These are phyloP conservation scores for Entoloma clypeatum DNA, from an alignment of 1,284 basidiomycete species.

Conservation along the genomic window DNA sequence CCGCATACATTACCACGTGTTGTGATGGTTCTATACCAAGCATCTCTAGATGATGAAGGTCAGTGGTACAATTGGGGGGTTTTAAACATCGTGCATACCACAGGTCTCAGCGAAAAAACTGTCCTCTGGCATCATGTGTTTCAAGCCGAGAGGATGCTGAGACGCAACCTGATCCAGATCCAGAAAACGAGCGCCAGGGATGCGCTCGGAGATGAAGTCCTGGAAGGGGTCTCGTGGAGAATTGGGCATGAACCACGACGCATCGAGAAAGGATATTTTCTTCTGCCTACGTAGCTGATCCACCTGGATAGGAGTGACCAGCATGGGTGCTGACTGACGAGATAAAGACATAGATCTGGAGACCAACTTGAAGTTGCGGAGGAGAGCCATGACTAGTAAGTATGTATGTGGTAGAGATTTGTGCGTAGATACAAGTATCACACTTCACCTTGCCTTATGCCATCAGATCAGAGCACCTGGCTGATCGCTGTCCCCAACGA, in stretches of 20 bases:
- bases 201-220: slow-evolving; percentile 66
- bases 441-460: slow-evolving; percentile 26
- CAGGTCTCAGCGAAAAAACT: slow-evolving; percentile 78
- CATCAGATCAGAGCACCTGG: slow-evolving; percentile 85
- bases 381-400: slow-evolving; percentile 6
- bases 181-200: slow-evolving; percentile 76
- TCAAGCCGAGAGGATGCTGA: slow-evolving; percentile 68
- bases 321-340: slow-evolving; percentile 37
- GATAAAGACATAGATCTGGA: background rate
- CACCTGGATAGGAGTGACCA: slow-evolving; percentile 51
- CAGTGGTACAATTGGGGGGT: background rate
- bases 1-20: slow-evolving; percentile 77
- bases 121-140: slow-evolving; percentile 89
- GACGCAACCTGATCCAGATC: slow-evolving; percentile 81
- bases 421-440: slow-evolving; percentile 20
- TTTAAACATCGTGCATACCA: slow-evolving; percentile 45
- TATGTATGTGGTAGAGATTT: no score
- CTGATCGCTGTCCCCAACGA: slow-evolving; percentile 71
- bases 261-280: slow-evolving; percentile 62
- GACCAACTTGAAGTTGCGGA: background rate
- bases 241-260: slow-evolving; percentile 88
- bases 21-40: slow-evolving; percentile 74
- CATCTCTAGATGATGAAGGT: slow-evolving; percentile 41
- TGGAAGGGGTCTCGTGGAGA: slow-evolving; percentile 58
- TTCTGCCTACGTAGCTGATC: slow-evolving; percentile 33